Percentiles rank a stretch among this genome's conserved stretches.
phyloP scores from a whole-genome alignment of 1,284 basidiomycete species.

The Hypsizygus ulmarius region DNA sequence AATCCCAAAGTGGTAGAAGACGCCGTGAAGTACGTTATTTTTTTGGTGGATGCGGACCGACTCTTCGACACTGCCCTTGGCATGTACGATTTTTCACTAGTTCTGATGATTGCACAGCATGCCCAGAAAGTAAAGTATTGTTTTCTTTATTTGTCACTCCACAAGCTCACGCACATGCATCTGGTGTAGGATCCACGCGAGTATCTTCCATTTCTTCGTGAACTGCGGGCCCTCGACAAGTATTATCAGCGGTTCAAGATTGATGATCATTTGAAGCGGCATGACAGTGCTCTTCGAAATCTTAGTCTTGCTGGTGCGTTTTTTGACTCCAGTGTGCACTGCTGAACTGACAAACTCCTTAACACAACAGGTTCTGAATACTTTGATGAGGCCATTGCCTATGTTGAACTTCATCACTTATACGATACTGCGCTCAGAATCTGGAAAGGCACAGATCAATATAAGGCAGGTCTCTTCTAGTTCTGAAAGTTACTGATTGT shows the following conservation, averaged over 20 bases:
- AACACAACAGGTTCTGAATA: constrained; percentile 47
- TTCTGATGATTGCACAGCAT: constrained; percentile 95
- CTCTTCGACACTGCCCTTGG: constrained; percentile 95
- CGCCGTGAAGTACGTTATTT: constrained; percentile 98
- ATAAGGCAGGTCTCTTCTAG: constrained; percentile 47
- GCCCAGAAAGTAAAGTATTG: constrained; percentile 77
- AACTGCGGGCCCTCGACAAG: constrained; percentile 78
- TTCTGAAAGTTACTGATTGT: constrained; percentile 1
- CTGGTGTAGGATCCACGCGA: constrained; percentile 86
- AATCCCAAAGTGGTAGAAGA: constrained; percentile 85
- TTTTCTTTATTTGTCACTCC: neutral
- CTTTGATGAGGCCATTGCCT: constrained; percentile 80
- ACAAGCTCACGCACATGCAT: constrained; percentile 2
- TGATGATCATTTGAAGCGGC: constrained; percentile 86
- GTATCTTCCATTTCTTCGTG: constrained; percentile 94
- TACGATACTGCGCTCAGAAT: constrained; percentile 73
- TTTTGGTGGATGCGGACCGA: constrained; percentile 90
- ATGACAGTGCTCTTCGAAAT: constrained; percentile 75
- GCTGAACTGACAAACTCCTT: neutral
- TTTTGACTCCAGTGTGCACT: neutral
- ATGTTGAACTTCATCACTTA: constrained; percentile 78
- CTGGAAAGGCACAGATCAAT: constrained; percentile 64
- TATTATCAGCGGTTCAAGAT: constrained; percentile 90
- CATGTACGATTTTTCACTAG: constrained; percentile 98
- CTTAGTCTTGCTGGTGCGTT: constrained; percentile 69